Evolutionary conservation across 345 rosid genomes (phyloP), one percentile per base, ranked within the genome.

Genomic region (Eucalyptus microcorys): DNA sequence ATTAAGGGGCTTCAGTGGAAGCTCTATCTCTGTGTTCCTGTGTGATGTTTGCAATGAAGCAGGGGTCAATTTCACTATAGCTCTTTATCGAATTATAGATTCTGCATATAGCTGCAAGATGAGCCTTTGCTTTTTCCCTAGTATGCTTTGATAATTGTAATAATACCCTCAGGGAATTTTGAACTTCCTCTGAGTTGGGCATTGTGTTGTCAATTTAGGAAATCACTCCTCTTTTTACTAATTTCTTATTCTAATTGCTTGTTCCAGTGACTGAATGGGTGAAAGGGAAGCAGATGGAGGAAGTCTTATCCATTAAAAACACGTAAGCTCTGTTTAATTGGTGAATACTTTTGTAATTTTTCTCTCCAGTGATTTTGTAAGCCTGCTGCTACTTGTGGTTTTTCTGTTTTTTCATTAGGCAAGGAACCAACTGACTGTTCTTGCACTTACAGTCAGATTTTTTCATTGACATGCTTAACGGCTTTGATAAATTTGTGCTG

Each of bases 201-300:
- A n/a, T n/a, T n/a, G n/a, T n/a, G n/a, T n/a, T n/a, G n/a, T n/a
- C n/a, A n/a, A n/a, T n/a, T n/a, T n/a, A n/a, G n/a, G 83, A 30
- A 87, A 24, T 47, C 7, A 1, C 55, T 64, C 22, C 37, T 5
- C 37, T 45, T 26, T 43, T 5, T 76, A 17, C 27, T 45, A 34
- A 47, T 64, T 47, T 43, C 24, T 49, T 47, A 71, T 34, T 71
- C 47, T 50, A 34, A 37, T 71, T 47, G 24, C 87, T 89, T 89
- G 76, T 88, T 92, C 43, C 91, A 98, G 99, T 96, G 43, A 95
- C 99, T 21, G 99, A 98, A 91, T 98, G 99, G 99, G 99, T 97
- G 95, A 98, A 97, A 91, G 99, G 99, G 86, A 98, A 94, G 91
- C 95, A 94, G 87, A 95, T 95, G 96, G 98, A 96, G 89, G 99